A percentile compares a stretch with the other conserved stretches of the same genome.
phyloP scores from a whole-genome alignment of 176 grass and related monocot species.

The Puccinellia tenuiflora region DNA sequence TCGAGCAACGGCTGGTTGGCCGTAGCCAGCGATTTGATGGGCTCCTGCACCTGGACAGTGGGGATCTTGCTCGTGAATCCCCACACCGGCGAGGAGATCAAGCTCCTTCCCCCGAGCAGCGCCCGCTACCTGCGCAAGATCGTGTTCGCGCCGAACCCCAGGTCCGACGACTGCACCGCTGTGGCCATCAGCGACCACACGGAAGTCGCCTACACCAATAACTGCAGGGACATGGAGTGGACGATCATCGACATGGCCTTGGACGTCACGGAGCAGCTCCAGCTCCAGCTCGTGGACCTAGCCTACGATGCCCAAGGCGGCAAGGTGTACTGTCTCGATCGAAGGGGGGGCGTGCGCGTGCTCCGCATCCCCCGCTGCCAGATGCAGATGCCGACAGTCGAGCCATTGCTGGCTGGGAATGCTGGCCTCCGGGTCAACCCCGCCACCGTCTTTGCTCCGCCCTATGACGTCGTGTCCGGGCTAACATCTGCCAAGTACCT shows the following conservation, averaged over 20 bases:
- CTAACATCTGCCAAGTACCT: not conserved
- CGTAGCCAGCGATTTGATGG: not conserved
- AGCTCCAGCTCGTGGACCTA: conserved; percentile 14
- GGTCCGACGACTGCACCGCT: not conserved
- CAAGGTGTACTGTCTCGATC: not conserved
- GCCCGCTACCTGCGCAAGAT: not conserved
- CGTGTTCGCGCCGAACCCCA: not conserved
- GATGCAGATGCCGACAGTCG: not conserved
- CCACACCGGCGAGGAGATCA: not conserved
- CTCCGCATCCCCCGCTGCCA: not conserved
- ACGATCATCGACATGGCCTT: not conserved
- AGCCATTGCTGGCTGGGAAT: not conserved
- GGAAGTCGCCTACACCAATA: not conserved
- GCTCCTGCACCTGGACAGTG: not conserved
- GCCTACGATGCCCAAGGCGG: not conserved
- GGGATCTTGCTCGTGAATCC: not conserved
- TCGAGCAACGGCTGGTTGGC: not conserved
- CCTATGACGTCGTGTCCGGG: not conserved
- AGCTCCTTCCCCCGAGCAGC: not conserved
- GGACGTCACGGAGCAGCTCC: accelerated
- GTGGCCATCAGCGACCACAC: not conserved
- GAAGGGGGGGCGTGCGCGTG: not conserved
- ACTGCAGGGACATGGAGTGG: not conserved
- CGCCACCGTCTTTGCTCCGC: not conserved
- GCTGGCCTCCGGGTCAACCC: not conserved